A percentile compares a stretch with the other conserved stretches of the same genome.
Evolutionary conservation across 2,329 filamentous ascomycete species (phyloP).

Genomic region (Ceratocystis eucalypticola): DNA sequence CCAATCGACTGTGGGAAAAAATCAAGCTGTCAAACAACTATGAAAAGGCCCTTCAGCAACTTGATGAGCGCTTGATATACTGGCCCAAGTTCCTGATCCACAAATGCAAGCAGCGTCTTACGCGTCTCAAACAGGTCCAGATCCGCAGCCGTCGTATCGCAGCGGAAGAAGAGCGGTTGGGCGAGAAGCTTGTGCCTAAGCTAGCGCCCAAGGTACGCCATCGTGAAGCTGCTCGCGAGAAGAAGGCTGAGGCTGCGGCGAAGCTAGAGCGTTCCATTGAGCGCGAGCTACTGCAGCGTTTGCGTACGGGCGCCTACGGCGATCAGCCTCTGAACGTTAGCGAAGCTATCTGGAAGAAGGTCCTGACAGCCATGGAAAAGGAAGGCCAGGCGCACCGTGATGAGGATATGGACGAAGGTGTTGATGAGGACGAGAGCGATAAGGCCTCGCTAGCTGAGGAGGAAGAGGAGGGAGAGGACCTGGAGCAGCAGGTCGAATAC

Average conservation of each 20-base stretch:
- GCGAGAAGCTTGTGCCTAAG: constrained; percentile 77
- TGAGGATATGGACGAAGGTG: constrained; percentile 76
- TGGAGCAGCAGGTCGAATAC: constrained; percentile 74
- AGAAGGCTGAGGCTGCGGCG: constrained; percentile 67
- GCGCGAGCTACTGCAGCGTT: constrained; percentile 78
- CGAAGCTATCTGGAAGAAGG: constrained; percentile 93
- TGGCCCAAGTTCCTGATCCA: constrained; percentile 89
- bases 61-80: constrained; percentile 78
- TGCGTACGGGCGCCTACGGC: constrained; percentile 86
- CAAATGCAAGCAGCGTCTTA: constrained; percentile 94
- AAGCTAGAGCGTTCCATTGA: constrained; percentile 96
- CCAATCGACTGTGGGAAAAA: constrained; percentile 85
- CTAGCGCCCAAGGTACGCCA: constrained; percentile 79
- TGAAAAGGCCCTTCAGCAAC: constrained; percentile 70
- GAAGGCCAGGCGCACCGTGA: constrained; percentile 72
- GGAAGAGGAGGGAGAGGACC: constrained; percentile 73
- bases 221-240: constrained; percentile 60
- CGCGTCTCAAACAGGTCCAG: constrained; percentile 78
- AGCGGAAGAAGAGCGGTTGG: constrained; percentile 77
- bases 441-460: constrained; percentile 40
- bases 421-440: constrained; percentile 55
- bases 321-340: constrained; percentile 91
- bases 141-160: constrained; percentile 68
- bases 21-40: constrained; percentile 87
- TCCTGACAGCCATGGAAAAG: constrained; percentile 77